Conservation (phyloP, 768 basidiomycete genomes). For the Clavulina sp. region DNA sequence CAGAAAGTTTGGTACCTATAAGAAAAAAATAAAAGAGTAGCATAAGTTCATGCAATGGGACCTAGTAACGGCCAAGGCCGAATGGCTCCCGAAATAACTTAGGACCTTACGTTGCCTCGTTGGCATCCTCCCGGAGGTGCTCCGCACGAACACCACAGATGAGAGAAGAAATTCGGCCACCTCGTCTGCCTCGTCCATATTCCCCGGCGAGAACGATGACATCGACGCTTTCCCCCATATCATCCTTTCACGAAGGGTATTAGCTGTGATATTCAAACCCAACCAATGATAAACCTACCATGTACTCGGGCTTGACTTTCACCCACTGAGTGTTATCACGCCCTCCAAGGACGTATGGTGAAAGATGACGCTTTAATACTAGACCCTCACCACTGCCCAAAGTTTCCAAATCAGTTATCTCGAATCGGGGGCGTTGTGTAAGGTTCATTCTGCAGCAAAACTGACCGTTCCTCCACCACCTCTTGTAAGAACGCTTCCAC, state of each 20-base stretch:
- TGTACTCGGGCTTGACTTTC: constrained; percentile 84
- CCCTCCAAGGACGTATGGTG: constrained; percentile 71
- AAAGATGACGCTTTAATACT: constrained; percentile 71
- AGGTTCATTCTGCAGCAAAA: not conserved
- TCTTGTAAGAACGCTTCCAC: constrained; percentile 65
- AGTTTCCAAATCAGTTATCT: not conserved
- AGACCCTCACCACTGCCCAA: constrained; percentile 68
- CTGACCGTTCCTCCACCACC: constrained; percentile 48
- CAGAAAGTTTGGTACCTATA: constrained; percentile 71
- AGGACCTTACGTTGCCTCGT: constrained; percentile 49
- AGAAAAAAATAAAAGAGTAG: not conserved
- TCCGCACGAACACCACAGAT: constrained; percentile 82
- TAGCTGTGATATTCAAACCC: constrained; percentile 1
- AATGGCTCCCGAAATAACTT: constrained; percentile 13
- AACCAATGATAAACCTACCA: constrained; percentile 29
- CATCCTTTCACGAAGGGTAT: constrained; percentile 34
- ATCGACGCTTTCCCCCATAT: constrained; percentile 85
- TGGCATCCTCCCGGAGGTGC: constrained; percentile 24
- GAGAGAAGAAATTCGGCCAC: constrained; percentile 77
- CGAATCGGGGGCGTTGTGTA: not conserved
- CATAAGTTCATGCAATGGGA: too few relatives aligned
- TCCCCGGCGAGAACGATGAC: constrained; percentile 75
- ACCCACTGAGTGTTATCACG: constrained; percentile 76
- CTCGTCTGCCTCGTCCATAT: constrained; percentile 72
- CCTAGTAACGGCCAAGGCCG: too few relatives aligned